Evolutionary conservation across 2,329 filamentous ascomycete genomes (phyloP), one percentile per base, ranked within the genome.

Genomic region (Exophiala calicioides): DNA sequence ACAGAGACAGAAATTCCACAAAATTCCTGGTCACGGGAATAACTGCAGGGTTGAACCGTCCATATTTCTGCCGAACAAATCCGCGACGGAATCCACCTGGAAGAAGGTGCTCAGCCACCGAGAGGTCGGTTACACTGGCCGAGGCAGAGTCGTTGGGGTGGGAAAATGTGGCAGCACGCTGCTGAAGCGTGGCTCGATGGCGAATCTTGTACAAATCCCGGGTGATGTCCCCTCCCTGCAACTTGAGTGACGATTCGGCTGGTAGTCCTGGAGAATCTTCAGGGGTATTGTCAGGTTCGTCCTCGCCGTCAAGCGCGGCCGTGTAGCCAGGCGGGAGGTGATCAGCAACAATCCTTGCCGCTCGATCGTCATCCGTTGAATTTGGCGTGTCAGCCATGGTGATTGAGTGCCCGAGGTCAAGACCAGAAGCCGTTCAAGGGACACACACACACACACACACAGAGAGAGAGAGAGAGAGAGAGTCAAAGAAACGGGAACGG

Each of bases 191-290:
- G 29, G 51, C 57, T 29, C 80, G 74, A 12, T 82, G 80, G 52
- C 84, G 81, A 58, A 88, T 82, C 62, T 81, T 85, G 75, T 86
- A 90, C 24, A 90, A 77, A 59, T 88, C 84, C 24, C 86, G 82
- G 62, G 90, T 86, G 16, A 90, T 84, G 59, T 90, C 86, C 30
- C 86, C 86, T 40, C 86, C 86, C 60, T 86, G 85, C 3, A 90
- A 73, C 48, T 74, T 80, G 42, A 90, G 70, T 0, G 86, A 90
- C 1, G 85, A 88, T 50, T 84, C 48, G 2, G 42, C 38, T 21
- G 37, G 36, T 2, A 24, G 19, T 8, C 31, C 32, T 7, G 13
- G 30, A 9, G 41, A 30, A 2, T 19, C 27, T 12, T 26, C 27
- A 4, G 30, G 7, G n/a, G 34, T 26, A 16, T 31, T 33, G 8